phyloP scores from a whole-genome alignment of 805 yeast genomes.

The Saturnispora kantuleensis region DNA sequence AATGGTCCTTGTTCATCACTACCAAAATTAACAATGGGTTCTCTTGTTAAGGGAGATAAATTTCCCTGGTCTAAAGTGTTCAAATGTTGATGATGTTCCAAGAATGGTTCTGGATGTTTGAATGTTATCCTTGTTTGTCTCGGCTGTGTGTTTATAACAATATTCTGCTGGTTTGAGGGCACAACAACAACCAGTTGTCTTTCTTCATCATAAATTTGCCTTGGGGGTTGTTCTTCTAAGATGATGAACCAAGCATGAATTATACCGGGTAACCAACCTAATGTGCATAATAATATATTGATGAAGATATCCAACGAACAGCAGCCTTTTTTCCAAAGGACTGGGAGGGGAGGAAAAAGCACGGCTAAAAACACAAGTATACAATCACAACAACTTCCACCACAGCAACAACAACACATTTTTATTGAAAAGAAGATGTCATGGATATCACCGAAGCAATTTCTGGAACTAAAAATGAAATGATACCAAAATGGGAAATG shows the following conservation, averaged over 20 bases:
- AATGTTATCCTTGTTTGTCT: slow-evolving; percentile 19
- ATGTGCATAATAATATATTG: slow-evolving; percentile 49
- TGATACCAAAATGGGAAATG: background rate
- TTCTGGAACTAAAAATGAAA: background rate
- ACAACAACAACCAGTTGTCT: slow-evolving; percentile 21
- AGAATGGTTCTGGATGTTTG: slow-evolving; percentile 27
- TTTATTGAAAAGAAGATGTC: background rate
- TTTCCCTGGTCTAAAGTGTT: slow-evolving; percentile 9
- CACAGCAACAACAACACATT: slow-evolving; percentile 22
- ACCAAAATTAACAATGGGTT: background rate
- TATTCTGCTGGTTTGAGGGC: slow-evolving; percentile 12
- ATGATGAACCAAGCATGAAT: slow-evolving; percentile 63
- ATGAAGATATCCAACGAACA: slow-evolving; percentile 62
- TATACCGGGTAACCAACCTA: slow-evolving; percentile 64
- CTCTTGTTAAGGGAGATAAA: slow-evolving; percentile 18
- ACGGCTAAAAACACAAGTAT: slow-evolving; percentile 59
- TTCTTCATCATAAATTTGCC: slow-evolving; percentile 19
- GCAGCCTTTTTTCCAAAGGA: slow-evolving; percentile 60
- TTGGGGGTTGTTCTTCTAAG: slow-evolving; percentile 36
- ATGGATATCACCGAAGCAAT: no score
- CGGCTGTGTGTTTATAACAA: slow-evolving; percentile 19
- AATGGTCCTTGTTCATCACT: slow-evolving; percentile 9
- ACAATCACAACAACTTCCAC: slow-evolving; percentile 43
- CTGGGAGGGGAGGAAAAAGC: slow-evolving; percentile 73
- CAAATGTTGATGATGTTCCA: slow-evolving; percentile 9